These are phyloP conservation scores for Flueggea neowawraea DNA, from an alignment of 441 rosid species.

Conservation along the genomic window DNA sequence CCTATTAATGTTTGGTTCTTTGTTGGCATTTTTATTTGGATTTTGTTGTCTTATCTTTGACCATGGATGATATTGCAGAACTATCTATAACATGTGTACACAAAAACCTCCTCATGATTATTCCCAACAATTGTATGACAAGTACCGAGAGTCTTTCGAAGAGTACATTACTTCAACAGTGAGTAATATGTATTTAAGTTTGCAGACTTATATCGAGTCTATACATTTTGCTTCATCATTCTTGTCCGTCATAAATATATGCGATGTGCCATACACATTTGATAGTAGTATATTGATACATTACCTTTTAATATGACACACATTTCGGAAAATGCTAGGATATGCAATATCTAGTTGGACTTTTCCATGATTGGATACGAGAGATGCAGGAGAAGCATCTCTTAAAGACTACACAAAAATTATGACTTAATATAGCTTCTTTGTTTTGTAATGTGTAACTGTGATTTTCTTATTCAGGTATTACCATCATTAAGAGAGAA, in stretches of 20 bases:
- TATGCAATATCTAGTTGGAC: too few species aligned
- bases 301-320: too few species aligned
- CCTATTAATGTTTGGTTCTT: slow-evolving; percentile 6
- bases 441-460: too few species aligned
- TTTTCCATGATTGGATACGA: too few species aligned
- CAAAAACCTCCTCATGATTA: slow-evolving; percentile 93
- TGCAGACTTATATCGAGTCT: not conserved
- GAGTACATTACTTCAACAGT: slow-evolving; percentile 70
- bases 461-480: slow-evolving; percentile 42
- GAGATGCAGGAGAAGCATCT: too few species aligned
- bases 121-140: slow-evolving; percentile 88
- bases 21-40: not conserved
- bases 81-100: slow-evolving; percentile 92
- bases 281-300: not conserved
- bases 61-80: slow-evolving; percentile 31
- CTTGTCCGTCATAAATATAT: too few species aligned
- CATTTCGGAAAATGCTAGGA: too few species aligned
- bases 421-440: too few species aligned
- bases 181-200: slow-evolving; percentile 20
- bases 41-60: not conserved
- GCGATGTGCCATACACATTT: not conserved
- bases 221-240: not conserved
- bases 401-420: too few species aligned
- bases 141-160: slow-evolving; percentile 78
- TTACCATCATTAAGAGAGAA: slow-evolving; percentile 82